A percentile compares a stretch with the other conserved stretches of the same genome.
These are phyloP conservation scores for Colletotrichum orchidophilum DNA, from an alignment of 2,329 filamentous ascomycete species.

Conservation along the genomic window DNA sequence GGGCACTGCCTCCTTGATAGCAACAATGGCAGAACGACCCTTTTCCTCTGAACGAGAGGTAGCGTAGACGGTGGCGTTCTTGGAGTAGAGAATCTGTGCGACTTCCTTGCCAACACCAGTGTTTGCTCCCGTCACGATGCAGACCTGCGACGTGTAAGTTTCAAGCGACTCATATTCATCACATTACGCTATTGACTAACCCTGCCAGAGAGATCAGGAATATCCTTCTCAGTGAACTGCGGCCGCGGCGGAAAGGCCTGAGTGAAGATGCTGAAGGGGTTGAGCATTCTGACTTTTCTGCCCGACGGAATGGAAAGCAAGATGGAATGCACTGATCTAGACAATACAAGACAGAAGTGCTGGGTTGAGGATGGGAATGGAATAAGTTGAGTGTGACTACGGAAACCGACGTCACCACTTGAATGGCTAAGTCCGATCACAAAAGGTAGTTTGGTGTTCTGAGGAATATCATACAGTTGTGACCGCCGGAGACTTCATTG, in stretches of 20 bases:
- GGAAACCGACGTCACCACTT: slow-evolving; percentile 6
- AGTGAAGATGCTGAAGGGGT: slow-evolving; percentile 30
- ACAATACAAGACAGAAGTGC: neutral
- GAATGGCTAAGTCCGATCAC: neutral
- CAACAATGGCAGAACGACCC: slow-evolving; percentile 53
- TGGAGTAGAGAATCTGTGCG: slow-evolving; percentile 61
- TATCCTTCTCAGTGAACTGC: slow-evolving; percentile 51
- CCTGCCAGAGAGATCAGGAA: slow-evolving; percentile 51
- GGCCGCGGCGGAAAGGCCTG: slow-evolving; percentile 47
- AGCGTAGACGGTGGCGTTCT: slow-evolving; percentile 64
- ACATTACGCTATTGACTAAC: slow-evolving; percentile 28
- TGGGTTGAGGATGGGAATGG: neutral
- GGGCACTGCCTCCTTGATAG: slow-evolving; percentile 49
- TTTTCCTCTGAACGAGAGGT: slow-evolving; percentile 59
- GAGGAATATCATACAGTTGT: neutral
- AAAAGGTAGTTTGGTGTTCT: neutral
- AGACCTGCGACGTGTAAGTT: slow-evolving; percentile 46
- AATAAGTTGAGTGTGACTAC: neutral
- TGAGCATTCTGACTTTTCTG: slow-evolving; percentile 21
- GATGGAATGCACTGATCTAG: neutral
- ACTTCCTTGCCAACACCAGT: slow-evolving; percentile 61
- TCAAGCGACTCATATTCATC: neutral
- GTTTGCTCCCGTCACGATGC: slow-evolving; percentile 59
- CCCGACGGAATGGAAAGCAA: neutral
- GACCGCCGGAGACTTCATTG: slow-evolving; percentile 3